Percentiles rank a stretch among this genome's conserved stretches.
Evolutionary conservation across 2,329 filamentous ascomycete genomes (phyloP).

Genomic region (Whalleya microplaca): DNA sequence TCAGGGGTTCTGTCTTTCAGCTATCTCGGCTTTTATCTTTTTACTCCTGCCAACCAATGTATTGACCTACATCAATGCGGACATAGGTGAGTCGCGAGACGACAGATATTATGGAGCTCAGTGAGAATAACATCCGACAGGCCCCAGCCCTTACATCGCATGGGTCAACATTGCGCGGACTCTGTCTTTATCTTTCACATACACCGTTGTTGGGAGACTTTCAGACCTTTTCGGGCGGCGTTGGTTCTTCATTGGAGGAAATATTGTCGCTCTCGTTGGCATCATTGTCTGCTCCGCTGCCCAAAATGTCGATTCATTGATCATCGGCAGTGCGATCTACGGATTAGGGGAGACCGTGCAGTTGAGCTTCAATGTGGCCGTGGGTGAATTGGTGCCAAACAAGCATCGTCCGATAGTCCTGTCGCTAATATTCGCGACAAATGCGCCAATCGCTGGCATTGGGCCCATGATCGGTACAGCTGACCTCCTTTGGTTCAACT

Average conservation of each 20-base stretch:
- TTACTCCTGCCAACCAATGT: constrained; percentile 44
- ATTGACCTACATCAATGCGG: constrained; percentile 41
- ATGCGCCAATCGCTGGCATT: constrained; percentile 40
- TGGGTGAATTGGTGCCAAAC: constrained; percentile 48
- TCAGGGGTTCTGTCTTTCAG: constrained; percentile 43
- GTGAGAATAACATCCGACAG: constrained; percentile 13
- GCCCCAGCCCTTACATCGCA: constrained; percentile 39
- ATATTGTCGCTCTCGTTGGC: constrained; percentile 41
- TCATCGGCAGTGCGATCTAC: constrained; percentile 41
- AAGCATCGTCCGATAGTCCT: constrained; percentile 43
- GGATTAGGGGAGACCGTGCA: constrained; percentile 43
- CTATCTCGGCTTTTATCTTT: constrained; percentile 43
- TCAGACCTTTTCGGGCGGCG: constrained; percentile 45
- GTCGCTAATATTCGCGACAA: constrained; percentile 40
- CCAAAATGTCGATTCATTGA: constrained; percentile 40
- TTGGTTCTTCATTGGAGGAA: constrained; percentile 46
- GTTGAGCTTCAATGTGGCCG: constrained; percentile 42
- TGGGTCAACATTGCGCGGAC: constrained; percentile 44
- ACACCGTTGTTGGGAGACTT: constrained; percentile 43
- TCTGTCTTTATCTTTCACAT: constrained; percentile 41
- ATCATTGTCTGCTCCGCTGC: constrained; percentile 42
- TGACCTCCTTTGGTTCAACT: not conserved
- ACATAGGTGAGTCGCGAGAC: constrained; percentile 35
- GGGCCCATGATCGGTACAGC: constrained; percentile 40
- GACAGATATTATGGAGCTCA: not conserved